Evolutionary conservation across 2,329 filamentous ascomycete species (phyloP).

Genomic region (Leptographium galeiforme): DNA sequence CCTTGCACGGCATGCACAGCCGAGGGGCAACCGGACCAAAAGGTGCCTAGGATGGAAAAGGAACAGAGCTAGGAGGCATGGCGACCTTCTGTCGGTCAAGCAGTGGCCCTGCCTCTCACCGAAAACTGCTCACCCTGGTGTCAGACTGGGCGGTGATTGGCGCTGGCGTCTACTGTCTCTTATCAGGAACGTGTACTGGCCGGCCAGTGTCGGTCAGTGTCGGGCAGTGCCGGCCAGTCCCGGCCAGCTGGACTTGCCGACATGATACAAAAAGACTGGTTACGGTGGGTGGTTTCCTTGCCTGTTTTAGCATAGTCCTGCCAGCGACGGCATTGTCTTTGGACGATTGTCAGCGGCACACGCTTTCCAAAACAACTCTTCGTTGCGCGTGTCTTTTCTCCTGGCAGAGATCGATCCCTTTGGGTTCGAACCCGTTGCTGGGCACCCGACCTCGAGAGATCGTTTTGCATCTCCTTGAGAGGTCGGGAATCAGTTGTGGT

Average conservation of each 20-base stretch:
- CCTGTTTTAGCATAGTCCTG: neutral
- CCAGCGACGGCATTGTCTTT: slow-evolving; percentile 11
- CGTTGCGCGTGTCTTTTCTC: slow-evolving; percentile 14
- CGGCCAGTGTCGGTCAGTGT: neutral
- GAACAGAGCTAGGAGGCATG: too few relatives aligned
- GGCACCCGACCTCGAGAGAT: slow-evolving; percentile 17
- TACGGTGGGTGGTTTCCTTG: too few relatives aligned
- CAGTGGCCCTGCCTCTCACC: too few relatives aligned
- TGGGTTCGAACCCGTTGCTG: slow-evolving; percentile 17
- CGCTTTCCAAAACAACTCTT: slow-evolving; percentile 10
- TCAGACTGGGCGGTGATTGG: too few relatives aligned
- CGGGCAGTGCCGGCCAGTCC: too few relatives aligned
- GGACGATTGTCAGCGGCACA: slow-evolving; percentile 13
- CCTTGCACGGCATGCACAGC: too few relatives aligned
- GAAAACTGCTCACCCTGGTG: too few relatives aligned
- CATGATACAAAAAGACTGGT: too few relatives aligned
- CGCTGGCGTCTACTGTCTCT: neutral
- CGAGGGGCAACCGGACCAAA: too few relatives aligned
- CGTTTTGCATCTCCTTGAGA: slow-evolving; percentile 17
- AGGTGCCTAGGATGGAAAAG: too few relatives aligned
- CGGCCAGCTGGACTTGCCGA: too few relatives aligned
- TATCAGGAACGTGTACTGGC: neutral
- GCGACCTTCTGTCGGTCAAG: too few relatives aligned
- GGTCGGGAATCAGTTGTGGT: slow-evolving; percentile 20
- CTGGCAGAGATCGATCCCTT: slow-evolving; percentile 13